These are phyloP conservation scores for Penicillium fimorum DNA, from an alignment of 495 filamentous ascomycete species.

Conservation along the genomic window DNA sequence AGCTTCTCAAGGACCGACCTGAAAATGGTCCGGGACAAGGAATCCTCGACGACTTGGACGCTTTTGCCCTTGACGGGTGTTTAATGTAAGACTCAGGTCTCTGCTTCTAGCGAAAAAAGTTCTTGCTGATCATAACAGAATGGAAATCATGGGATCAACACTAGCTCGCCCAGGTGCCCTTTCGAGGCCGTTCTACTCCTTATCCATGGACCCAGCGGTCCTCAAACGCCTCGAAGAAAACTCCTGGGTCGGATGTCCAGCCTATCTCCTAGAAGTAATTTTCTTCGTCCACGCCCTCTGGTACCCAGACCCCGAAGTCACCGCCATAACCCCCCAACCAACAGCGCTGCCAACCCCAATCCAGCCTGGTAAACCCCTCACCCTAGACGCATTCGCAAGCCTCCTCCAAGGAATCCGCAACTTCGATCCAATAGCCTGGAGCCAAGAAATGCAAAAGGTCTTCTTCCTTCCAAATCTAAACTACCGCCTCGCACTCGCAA, in stretches of 20 bases:
- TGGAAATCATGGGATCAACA: slow-evolving; percentile 51
- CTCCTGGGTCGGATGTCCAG: slow-evolving; percentile 49
- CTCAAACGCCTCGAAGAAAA: slow-evolving; percentile 49
- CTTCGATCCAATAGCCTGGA: slow-evolving; percentile 45
- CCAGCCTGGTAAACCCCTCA: slow-evolving; percentile 28
- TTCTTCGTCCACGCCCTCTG: slow-evolving; percentile 47
- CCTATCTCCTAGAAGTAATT: slow-evolving; percentile 48
- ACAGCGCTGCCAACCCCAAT: slow-evolving; percentile 29
- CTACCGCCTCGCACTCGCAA: slow-evolving; percentile 42
- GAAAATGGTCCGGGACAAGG: slow-evolving; percentile 22
- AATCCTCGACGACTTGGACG: slow-evolving; percentile 40
- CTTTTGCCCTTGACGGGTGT: slow-evolving; percentile 44
- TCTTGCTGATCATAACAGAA: slow-evolving; percentile 24
- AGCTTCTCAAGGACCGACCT: slow-evolving; percentile 35
- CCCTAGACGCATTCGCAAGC: slow-evolving; percentile 34
- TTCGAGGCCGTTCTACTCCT: slow-evolving; percentile 45
- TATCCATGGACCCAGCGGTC: slow-evolving; percentile 39
- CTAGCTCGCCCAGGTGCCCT: slow-evolving; percentile 46
- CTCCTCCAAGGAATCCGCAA: slow-evolving; percentile 45
- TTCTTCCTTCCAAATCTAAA: slow-evolving; percentile 38
- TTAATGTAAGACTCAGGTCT: slow-evolving; percentile 34
- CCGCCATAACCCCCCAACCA: slow-evolving; percentile 28
- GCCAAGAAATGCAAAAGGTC: slow-evolving; percentile 43
- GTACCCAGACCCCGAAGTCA: slow-evolving; percentile 32
- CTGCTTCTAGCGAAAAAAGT: background rate